phyloP scores from a whole-genome alignment of 352 stramenopile species.

The Pythium biforme region DNA sequence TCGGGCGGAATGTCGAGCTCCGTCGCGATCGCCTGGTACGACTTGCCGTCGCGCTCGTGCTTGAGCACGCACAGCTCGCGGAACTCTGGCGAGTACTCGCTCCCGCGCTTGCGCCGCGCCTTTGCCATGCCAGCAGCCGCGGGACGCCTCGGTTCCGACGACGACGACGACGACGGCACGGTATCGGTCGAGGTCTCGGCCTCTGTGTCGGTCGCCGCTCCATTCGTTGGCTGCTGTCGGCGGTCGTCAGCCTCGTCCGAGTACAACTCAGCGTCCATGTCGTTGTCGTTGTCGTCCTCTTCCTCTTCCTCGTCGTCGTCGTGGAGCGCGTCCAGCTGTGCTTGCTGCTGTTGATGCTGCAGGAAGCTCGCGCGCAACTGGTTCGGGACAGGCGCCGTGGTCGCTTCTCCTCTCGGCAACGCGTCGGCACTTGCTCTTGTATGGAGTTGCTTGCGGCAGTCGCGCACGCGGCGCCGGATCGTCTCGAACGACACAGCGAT shows the following conservation, averaged over 20 bases:
- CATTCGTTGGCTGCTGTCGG: not conserved
- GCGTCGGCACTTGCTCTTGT: not conserved
- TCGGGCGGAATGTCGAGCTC: constrained; percentile 58
- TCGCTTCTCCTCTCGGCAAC: too few relatives aligned
- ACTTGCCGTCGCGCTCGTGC: constrained; percentile 51
- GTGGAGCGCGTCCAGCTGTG: not conserved
- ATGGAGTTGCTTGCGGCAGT: constrained; percentile 28
- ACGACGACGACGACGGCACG: not conserved
- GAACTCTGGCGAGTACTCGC: constrained; percentile 57
- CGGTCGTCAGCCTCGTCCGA: not conserved
- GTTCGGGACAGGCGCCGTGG: not conserved
- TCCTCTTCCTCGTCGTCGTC: not conserved
- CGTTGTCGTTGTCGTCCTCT: not conserved
- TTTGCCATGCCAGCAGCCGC: constrained; percentile 3
- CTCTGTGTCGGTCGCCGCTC: constrained; percentile 3
- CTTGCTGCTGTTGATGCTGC: constrained; percentile 7
- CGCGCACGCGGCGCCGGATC: constrained; percentile 36
- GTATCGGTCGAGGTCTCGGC: constrained; percentile 1
- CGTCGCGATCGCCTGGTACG: constrained; percentile 52
- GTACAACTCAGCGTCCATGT: constrained; percentile 9
- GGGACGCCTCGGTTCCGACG: not conserved
- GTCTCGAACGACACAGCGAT: constrained; percentile 41
- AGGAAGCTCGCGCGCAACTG: not conserved
- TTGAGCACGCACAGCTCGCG: constrained; percentile 52
- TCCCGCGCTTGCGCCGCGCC: constrained; percentile 36